phyloP scores from a whole-genome alignment of 768 basidiomycete genomes.

The Mycena kentingensis region DNA sequence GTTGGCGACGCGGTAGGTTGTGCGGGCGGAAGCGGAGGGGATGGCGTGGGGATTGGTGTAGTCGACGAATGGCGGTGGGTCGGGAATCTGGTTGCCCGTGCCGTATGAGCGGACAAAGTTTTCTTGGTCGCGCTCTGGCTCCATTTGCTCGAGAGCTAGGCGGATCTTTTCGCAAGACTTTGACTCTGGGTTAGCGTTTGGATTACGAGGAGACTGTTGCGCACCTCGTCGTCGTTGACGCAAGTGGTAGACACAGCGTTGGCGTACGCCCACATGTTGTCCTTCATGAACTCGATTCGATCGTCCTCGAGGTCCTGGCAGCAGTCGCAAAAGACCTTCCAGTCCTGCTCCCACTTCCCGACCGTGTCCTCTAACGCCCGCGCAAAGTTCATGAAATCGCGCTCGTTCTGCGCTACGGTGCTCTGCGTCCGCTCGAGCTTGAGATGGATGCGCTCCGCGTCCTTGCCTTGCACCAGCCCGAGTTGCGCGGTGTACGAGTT shows the following conservation, averaged over 20 bases:
- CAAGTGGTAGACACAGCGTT: slow-evolving; percentile 96
- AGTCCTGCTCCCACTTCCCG: slow-evolving; percentile 87
- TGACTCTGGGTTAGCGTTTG: neutral
- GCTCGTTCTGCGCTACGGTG: slow-evolving; percentile 88
- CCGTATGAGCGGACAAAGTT: slow-evolving; percentile 87
- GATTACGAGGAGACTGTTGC: slow-evolving; percentile 24
- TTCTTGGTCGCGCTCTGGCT: slow-evolving; percentile 85
- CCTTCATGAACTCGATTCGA: slow-evolving; percentile 91
- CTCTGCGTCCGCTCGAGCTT: slow-evolving; percentile 91
- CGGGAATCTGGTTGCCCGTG: slow-evolving; percentile 86
- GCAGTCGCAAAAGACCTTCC: slow-evolving; percentile 92
- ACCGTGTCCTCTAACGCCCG: slow-evolving; percentile 77
- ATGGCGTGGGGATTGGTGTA: slow-evolving; percentile 69
- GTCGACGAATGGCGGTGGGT: slow-evolving; percentile 85
- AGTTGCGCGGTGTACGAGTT: slow-evolving; percentile 92
- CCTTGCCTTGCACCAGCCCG: slow-evolving; percentile 88
- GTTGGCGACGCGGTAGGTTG: slow-evolving; percentile 57
- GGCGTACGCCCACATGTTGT: slow-evolving; percentile 94
- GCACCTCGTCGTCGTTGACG: slow-evolving; percentile 91
- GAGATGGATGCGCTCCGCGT: slow-evolving; percentile 84
- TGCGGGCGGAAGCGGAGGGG: slow-evolving; percentile 57
- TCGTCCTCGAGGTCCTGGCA: slow-evolving; percentile 97
- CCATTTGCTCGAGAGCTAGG: slow-evolving; percentile 84
- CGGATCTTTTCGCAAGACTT: slow-evolving; percentile 93
- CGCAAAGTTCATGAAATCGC: slow-evolving; percentile 89